phyloP scores from a whole-genome alignment of 2,329 filamentous ascomycete species.

The Ophiostoma pallidulum region DNA sequence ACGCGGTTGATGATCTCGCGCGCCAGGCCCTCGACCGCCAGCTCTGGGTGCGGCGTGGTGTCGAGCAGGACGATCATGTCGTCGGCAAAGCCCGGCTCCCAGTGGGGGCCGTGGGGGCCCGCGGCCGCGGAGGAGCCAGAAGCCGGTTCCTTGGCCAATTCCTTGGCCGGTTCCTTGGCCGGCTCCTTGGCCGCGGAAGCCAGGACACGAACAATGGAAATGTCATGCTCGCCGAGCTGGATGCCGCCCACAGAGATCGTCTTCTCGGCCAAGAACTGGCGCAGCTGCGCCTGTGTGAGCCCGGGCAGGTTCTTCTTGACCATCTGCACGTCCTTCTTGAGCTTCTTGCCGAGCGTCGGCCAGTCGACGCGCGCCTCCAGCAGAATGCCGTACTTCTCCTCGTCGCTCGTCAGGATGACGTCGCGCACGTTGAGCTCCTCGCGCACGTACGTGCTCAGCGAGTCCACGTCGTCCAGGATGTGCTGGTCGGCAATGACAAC shows the following conservation, averaged over 20 bases:
- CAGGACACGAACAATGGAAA: slow-evolving; percentile 71
- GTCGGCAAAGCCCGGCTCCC: slow-evolving; percentile 18
- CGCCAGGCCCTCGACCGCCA: slow-evolving; percentile 80
- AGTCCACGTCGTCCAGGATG: slow-evolving; percentile 79
- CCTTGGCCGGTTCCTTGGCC: slow-evolving; percentile 62
- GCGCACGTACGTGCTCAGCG: slow-evolving; percentile 76
- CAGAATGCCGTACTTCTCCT: slow-evolving; percentile 83
- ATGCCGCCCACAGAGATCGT: slow-evolving; percentile 81
- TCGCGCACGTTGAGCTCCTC: slow-evolving; percentile 90
- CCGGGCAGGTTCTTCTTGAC: slow-evolving; percentile 83
- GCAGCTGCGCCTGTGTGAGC: slow-evolving; percentile 71
- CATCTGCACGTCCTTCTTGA: slow-evolving; percentile 87
- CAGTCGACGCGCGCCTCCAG: slow-evolving; percentile 88
- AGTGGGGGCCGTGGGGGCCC: slow-evolving; percentile 10
- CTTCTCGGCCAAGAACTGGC: slow-evolving; percentile 63
- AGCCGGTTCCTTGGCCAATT: slow-evolving; percentile 56
- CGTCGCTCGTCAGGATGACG: slow-evolving; percentile 73
- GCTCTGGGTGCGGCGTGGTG: slow-evolving; percentile 64
- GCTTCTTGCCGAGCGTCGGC: slow-evolving; percentile 89
- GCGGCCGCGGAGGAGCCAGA: background rate
- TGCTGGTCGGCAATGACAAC: slow-evolving; percentile 80
- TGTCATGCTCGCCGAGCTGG: slow-evolving; percentile 68
- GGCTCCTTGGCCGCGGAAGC: slow-evolving; percentile 54
- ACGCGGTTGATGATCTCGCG: slow-evolving; percentile 90
- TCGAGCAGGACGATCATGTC: slow-evolving; percentile 87